Evolutionary conservation across 2,329 filamentous ascomycete genomes (phyloP), one percentile per base, ranked within the genome.

Genomic region (Aspergillus jensenii): DNA sequence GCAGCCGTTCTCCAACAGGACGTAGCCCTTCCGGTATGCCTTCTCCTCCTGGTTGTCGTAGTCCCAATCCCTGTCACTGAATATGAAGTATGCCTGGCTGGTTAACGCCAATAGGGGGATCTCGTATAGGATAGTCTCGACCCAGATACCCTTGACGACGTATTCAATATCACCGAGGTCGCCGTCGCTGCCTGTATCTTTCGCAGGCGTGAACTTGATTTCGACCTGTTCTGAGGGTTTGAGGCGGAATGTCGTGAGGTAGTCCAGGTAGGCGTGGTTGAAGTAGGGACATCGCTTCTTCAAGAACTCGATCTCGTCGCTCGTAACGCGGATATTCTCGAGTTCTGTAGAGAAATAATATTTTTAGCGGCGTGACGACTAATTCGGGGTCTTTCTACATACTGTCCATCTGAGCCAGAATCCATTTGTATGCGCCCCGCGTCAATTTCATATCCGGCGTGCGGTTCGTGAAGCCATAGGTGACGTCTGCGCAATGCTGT

Each of bases 61-160:
- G 67, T 84, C 88, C 95, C 95, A 99, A 72, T 97, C 93, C 52
- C 78, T 90, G 71, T 99, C 92, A 80, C 92, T 91, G 76, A 96
- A 98, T 71, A 90, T 92, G 82, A 99, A 99, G 78, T 97, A 99
- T 50, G 95, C 91, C 75, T 99, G 93, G 48, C 92, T 97, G 1
- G 93, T 91, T 63, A 99, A 77, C 3, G 96, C 92, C 19, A 99
- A 83, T 21, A 99, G 83, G 0, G 95, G 95, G 58, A 99, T 97
- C 78, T 99, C 95, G 78, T 99, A 99, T 23, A 99, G 84, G 58
- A 99, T 99, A 0, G 95, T 98, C 65, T 97, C 92, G 8, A 91
- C 84, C 95, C 95, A 99, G 55, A 87, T 81, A 9, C 95, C 95
- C 66, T 87, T 87, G 62, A 96, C 88, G 41, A 86, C 79, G 62